Base-by-base conservation (phyloP, 768 basidiomycete species). In the Cystobasidium onofrii region DNA sequence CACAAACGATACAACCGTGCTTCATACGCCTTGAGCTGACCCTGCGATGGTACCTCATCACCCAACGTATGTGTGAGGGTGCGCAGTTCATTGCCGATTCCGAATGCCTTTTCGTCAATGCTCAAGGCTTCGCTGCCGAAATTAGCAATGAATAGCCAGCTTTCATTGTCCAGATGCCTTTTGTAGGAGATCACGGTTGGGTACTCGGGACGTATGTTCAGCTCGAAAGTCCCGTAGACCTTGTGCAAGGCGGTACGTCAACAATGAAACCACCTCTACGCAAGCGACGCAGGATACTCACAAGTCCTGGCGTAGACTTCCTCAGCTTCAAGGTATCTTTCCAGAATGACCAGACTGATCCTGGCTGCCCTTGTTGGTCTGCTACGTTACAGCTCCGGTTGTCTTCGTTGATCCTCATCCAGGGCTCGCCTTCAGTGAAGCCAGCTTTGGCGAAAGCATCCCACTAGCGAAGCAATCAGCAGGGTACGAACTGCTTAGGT, bases 341-440 rank as follows among this genome's bases (percentile, higher is more conserved):
- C 84, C 86, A 90, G 79, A 90, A 90, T 0, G 81, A 76, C 50
- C 81, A 82, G 1, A 88, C 87, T 77, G 87, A 88, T 27, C 81
- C 75, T 0, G 81, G 76, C 65, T 88, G 85, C 0, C 76, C 27
- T 75, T 17, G 81, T 80, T 89, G 86, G 15, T 78, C 80, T 0
- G 76, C 82, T 18, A 83, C 87, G 76, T 78, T 78, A 41, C 73
- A 63, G 64, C 69, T 73, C 39, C 33, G 36, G 64, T 63, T 76
- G 29, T 74, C 72, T 13, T 77, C 76, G 41, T 75, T 72, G 29
- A 76, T 73, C 33, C 77, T 72, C 70, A 75, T 74, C 74, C 76
- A 41, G 78, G 89, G 86, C 1, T 76, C 82, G 1, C 85, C 86
- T 1, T 84, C 83, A 15, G 87, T 87, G 80, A 90, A 90, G 0